Percentiles rank a stretch among this genome's conserved stretches.
phyloP scores from a whole-genome alignment of 306 rosid species.

The Astragalus membranaceus region DNA sequence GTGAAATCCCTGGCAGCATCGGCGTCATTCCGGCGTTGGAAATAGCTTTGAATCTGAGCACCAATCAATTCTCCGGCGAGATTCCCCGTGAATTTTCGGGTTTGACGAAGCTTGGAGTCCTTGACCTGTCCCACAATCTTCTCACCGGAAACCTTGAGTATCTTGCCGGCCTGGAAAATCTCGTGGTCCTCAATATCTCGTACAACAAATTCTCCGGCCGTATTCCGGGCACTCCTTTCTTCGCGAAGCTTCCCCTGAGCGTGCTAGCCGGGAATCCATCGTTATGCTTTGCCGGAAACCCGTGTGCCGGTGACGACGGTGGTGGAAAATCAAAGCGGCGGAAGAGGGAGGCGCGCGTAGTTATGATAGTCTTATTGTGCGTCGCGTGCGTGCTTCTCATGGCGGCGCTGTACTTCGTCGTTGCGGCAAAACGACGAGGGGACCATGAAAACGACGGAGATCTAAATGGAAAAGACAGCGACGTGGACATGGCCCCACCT shows the following conservation, averaged over 20 bases:
- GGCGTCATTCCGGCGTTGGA: slow-evolving; percentile 72
- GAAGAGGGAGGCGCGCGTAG: slow-evolving; percentile 61
- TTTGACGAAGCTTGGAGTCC: slow-evolving; percentile 61
- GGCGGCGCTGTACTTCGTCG: slow-evolving; percentile 65
- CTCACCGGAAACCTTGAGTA: slow-evolving; percentile 61
- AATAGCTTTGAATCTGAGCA: slow-evolving; percentile 79
- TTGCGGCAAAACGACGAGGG: slow-evolving; percentile 38
- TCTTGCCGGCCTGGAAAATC: slow-evolving; percentile 66
- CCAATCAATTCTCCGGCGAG: slow-evolving; percentile 54
- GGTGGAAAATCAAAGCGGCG: slow-evolving; percentile 7
- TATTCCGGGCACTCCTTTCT: slow-evolving; percentile 79
- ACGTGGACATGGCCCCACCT: slow-evolving; percentile 70
- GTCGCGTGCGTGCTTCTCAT: slow-evolving; percentile 62
- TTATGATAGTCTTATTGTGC: slow-evolving; percentile 68
- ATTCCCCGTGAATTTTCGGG: slow-evolving; percentile 57
- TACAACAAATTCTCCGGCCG: slow-evolving; percentile 70
- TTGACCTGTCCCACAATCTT: slow-evolving; percentile 73
- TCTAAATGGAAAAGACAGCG: slow-evolving; percentile 38
- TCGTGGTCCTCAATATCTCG: slow-evolving; percentile 79
- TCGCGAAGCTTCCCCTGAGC: slow-evolving; percentile 65
- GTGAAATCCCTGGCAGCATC: slow-evolving; percentile 55
- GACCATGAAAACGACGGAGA: slow-evolving; percentile 37
- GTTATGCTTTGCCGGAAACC: slow-evolving; percentile 55
- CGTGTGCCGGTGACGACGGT: slow-evolving; percentile 25
- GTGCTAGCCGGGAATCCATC: slow-evolving; percentile 66